Conservation (phyloP, 2,329 filamentous ascomycete species). For the Talaromyces albobiverticillius region DNA sequence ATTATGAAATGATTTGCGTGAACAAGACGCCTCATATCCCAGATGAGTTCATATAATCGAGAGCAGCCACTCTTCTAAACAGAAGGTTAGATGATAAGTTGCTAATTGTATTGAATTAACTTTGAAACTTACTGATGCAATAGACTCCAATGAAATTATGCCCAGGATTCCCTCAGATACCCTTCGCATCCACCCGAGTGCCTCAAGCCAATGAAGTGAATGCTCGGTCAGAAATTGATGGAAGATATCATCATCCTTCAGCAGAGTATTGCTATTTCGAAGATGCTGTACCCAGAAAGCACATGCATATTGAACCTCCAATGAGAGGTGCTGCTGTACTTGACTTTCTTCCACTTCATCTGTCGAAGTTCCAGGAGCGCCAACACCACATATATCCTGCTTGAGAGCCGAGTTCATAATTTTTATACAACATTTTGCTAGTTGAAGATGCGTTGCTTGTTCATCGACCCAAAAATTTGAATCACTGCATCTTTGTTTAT, state of each 20-base stretch:
- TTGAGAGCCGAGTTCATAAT: constrained; percentile 10
- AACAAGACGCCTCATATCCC: too few relatives aligned
- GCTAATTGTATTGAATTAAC: too few relatives aligned
- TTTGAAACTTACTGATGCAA: too few relatives aligned
- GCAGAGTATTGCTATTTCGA: background rate
- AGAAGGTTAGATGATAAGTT: too few relatives aligned
- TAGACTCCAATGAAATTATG: too few relatives aligned
- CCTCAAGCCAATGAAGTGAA: background rate
- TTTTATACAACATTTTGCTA: constrained; percentile 26
- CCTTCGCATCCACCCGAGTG: background rate
- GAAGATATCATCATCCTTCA: background rate
- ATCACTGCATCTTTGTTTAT: constrained; percentile 17
- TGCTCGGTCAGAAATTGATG: background rate
- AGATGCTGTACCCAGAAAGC: constrained; percentile 27
- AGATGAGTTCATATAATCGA: too few relatives aligned
- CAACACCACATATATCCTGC: constrained; percentile 17
- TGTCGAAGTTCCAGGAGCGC: background rate
- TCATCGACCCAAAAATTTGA: constrained; percentile 29
- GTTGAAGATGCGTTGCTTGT: constrained; percentile 23
- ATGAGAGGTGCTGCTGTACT: constrained; percentile 13
- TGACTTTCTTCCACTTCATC: constrained; percentile 7
- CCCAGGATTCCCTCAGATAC: background rate
- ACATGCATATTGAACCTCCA: constrained; percentile 27
- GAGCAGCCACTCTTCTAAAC: too few relatives aligned
- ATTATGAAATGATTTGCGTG: too few relatives aligned